Conservation (phyloP, 164 flowering plant genomes). For the Dillenia turbinata region DNA sequence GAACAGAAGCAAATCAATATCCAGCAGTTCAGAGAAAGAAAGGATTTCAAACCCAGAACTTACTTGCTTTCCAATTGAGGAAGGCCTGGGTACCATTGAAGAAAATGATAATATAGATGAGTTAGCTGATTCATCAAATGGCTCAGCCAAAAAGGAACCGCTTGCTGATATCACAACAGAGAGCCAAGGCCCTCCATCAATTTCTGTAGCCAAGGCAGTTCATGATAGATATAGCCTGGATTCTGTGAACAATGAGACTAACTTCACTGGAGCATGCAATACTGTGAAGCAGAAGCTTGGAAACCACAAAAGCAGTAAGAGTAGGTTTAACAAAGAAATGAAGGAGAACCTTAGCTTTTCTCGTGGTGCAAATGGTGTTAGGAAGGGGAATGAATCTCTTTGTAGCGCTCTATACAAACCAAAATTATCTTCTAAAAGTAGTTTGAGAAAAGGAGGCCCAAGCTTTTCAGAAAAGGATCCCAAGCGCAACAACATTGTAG, state of each 20-base stretch:
- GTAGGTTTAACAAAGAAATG: slow-evolving; percentile 19
- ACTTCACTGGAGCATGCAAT: slow-evolving; percentile 22
- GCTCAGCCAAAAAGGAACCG: slow-evolving; percentile 33
- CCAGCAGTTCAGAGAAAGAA: slow-evolving; percentile 46
- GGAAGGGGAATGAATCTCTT: slow-evolving; percentile 28
- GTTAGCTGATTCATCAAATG: slow-evolving; percentile 18
- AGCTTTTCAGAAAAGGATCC: slow-evolving; percentile 31
- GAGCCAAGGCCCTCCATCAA: slow-evolving; percentile 21
- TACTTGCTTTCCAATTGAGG: slow-evolving; percentile 60
- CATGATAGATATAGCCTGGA: slow-evolving; percentile 38
- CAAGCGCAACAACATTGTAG: slow-evolving; percentile 63
- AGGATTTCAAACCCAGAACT: slow-evolving; percentile 55
- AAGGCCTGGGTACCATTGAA: slow-evolving; percentile 60
- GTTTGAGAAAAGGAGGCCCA: slow-evolving; percentile 32
- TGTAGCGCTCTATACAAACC: slow-evolving; percentile 35
- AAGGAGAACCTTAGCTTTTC: slow-evolving; percentile 44
- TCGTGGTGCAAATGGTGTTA: slow-evolving; percentile 25
- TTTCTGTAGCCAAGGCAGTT: slow-evolving; percentile 28
- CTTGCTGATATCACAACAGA: slow-evolving; percentile 37
- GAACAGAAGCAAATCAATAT: slow-evolving; percentile 36
- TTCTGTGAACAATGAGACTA: slow-evolving; percentile 30
- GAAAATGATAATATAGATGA: slow-evolving; percentile 38
- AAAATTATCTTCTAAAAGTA: slow-evolving; percentile 35
- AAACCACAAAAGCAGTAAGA: slow-evolving; percentile 19
- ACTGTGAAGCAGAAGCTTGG: slow-evolving; percentile 21